Percentiles rank a stretch among this genome's conserved stretches.
These are phyloP conservation scores for Gigaspora rosea DNA, from an alignment of 192 early-diverging fungal genomes.

Conservation along the genomic window DNA sequence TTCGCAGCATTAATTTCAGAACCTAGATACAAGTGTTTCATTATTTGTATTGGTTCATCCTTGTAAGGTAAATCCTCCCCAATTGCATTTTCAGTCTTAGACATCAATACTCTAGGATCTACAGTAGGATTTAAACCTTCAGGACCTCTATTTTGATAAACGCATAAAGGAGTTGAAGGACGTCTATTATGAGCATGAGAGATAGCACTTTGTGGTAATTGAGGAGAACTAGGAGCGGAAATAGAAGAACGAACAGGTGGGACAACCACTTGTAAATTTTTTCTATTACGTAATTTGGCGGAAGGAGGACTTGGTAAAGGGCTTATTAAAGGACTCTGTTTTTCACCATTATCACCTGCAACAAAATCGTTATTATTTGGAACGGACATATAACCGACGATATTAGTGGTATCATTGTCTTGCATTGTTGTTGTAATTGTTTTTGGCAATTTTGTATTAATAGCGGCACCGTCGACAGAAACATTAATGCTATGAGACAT, in stretches of 20 bases:
- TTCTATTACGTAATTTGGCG: conserved; percentile 16
- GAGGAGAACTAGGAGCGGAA: conserved; percentile 26
- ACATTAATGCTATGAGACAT: conserved; percentile 18
- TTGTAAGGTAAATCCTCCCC: conserved; percentile 52
- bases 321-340: background rate
- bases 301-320: conserved; percentile 22
- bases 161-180: conserved; percentile 26
- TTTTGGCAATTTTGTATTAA: background rate
- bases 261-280: conserved; percentile 29
- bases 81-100: conserved; percentile 29
- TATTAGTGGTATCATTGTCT: background rate
- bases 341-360: background rate
- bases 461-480: background rate
- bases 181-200: conserved; percentile 26
- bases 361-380: background rate
- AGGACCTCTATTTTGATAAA: conserved; percentile 18
- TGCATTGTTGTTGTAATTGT: background rate
- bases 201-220: conserved; percentile 6
- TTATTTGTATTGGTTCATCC: conserved; percentile 58
- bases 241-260: conserved; percentile 30
- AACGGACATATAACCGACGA: background rate
- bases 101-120: conserved; percentile 28
- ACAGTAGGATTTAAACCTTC: background rate
- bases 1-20: conserved; percentile 65
- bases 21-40: conserved; percentile 71